Evolutionary conservation across 202 grass and related monocot genomes (phyloP).

Genomic region (Dendrocalamus latiflorus): DNA sequence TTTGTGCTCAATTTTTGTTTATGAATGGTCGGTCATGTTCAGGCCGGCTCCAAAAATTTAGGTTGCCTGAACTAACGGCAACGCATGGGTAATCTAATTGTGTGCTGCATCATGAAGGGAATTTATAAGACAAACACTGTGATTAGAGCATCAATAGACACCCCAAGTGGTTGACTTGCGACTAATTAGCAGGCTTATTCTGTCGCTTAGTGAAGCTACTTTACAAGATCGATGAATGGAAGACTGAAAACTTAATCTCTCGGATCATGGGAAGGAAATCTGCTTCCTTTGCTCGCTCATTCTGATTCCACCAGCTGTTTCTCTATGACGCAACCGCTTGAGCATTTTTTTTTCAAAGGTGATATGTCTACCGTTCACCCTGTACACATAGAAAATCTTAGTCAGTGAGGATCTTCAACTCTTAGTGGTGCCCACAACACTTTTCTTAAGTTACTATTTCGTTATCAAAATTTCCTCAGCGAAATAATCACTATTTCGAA

Average conservation of each 20-base stretch:
- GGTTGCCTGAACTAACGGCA: too few species aligned
- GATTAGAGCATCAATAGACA: neutral
- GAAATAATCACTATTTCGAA: neutral
- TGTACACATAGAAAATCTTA: neutral
- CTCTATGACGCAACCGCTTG: neutral
- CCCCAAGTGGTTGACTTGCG: neutral
- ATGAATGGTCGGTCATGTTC: too few species aligned
- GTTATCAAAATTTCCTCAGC: neutral
- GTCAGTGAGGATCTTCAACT: neutral
- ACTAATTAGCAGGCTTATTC: neutral
- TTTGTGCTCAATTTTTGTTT: too few species aligned
- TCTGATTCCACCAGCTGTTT: slow-evolving; percentile 15
- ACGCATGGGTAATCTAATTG: too few species aligned
- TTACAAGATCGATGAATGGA: neutral
- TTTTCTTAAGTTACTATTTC: neutral
- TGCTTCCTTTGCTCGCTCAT: neutral
- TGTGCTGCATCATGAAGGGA: neutral
- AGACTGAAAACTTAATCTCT: neutral
- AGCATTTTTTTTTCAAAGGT: too few species aligned
- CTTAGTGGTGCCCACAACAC: neutral
- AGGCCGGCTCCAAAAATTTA: too few species aligned
- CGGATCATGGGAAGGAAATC: neutral
- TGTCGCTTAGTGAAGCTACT: neutral
- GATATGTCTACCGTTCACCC: neutral
- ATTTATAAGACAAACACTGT: neutral